Evolutionary conservation across 2,329 filamentous ascomycete species (phyloP), one percentile per base, ranked within the genome.

Genomic region (Ceratocystis alfenasii): DNA sequence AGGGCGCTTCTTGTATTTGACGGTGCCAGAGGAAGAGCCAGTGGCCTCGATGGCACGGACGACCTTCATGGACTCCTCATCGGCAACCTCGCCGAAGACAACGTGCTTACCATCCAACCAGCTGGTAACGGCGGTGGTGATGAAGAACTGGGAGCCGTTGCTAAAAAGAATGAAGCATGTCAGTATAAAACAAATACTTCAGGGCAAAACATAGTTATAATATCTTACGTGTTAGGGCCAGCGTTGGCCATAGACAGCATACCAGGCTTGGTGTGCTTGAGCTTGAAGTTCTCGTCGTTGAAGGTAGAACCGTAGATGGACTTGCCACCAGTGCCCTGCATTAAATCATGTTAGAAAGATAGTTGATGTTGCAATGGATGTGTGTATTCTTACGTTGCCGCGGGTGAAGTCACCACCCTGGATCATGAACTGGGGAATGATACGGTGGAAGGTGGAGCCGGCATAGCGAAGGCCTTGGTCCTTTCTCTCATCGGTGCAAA

Each of bases 141-240:
- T 80, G 82, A 97, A 97, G 83, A 97, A 97, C 78, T 97, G 93
- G 63, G 90, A 95, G 73, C 94, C 94, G 80, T 99, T 99, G 77
- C 94, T 96, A 69, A 78, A 78, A 10, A 79, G 79, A 20, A 78
- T 5, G 15, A 25, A 53, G 15, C 22, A 7, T 45, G 55, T 59
- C 30, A 10, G 20, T n/a, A 5, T 50, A 17, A 5, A 41, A 10
- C 57, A 8, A 4, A 41, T 53, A 15, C 1, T 25, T n/a, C 1
- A 20, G 25, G 15, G 3, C n/a, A 20, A n/a, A 59, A 36, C 12
- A 10, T 2, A 46, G 48, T 25, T 10, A 2, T 5, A 6, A 15
- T 3, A 8, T 66, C 83, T 77, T 81, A 87, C 84, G 93, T 97
- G 87, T 97, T 95, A 75, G 88, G 88, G 72, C 91, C 91, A 72